Evolutionary conservation across 2,329 filamentous ascomycete species (phyloP), one percentile per base, ranked within the genome.

Genomic region (Aspergillus oerlinghausenensis): DNA sequence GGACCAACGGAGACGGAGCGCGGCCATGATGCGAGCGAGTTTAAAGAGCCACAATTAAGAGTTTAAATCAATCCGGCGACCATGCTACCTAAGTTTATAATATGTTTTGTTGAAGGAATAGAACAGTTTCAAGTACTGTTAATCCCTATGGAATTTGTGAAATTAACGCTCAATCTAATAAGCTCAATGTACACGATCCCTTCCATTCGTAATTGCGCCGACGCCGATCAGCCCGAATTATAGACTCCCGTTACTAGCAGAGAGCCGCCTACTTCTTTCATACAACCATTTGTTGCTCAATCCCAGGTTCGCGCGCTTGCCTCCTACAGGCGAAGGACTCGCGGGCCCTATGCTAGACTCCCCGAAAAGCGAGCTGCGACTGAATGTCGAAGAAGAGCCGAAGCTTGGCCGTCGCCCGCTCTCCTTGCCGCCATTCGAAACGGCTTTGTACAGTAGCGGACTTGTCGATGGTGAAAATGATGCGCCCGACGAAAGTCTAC

Each of bases 231-330:
- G 58, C 19, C 21, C 49, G 49, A 56, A 52, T 68, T 55, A 73
- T 60, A 72, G 64, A 55, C 70, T 63, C 35, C 72, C 71, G 53
- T 72, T 73, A 58, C 71, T 73, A 11, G 73, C 65, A 38, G 73
- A 76, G 25, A 74, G 61, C 28, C 70, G 67, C 47, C 72, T 67
- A 52, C 89, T 88, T 75, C 87, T 90, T 74, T 97, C 91, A 70
- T 96, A 97, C 58, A 97, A 75, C 93, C 93, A 97, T 77, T 94
- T 96, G 77, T 86, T 96, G 74, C 93, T 97, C 69, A 97, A 70
- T 0, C 86, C 86, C 52, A 95, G 85, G 63, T 85, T 92, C 45
- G 87, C 86, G 55, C 85, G 83, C 76, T 88, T 91, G 40, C 82
- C 71, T 52, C 66, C 81, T 5, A 79, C 75, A 0, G 90, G 89